Conservation (phyloP, 257 asterid species). For the Solanum bulbocastanum region DNA sequence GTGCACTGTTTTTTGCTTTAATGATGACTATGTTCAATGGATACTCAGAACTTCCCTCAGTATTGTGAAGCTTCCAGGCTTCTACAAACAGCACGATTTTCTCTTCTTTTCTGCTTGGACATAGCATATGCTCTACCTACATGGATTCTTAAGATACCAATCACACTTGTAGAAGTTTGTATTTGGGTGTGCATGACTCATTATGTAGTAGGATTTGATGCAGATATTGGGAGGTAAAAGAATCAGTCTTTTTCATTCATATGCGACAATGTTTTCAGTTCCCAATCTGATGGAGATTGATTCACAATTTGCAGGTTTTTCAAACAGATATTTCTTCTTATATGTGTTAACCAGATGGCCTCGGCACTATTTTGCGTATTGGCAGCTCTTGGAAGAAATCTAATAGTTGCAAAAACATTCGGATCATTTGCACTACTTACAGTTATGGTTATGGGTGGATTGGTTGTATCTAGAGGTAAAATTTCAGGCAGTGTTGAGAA, state of each 20-base stretch:
- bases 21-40: constrained; percentile 32
- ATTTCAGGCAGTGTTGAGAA: neutral
- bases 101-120: constrained; percentile 52
- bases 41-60: constrained; percentile 39
- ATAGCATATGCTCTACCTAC: constrained; percentile 30
- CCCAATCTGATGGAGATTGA: neutral
- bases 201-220: constrained; percentile 36
- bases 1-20: constrained; percentile 32
- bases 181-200: constrained; percentile 27
- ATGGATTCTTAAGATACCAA: constrained; percentile 31
- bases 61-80: constrained; percentile 33
- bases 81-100: constrained; percentile 39
- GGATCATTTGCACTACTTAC: constrained; percentile 1
- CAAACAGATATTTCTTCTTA: neutral
- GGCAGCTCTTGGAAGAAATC: neutral
- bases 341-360: neutral
- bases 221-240: constrained; percentile 23
- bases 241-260: neutral
- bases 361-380: neutral
- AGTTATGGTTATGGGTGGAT: constrained; percentile 5
- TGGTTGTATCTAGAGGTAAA: constrained; percentile 6
- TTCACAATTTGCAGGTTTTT: neutral
- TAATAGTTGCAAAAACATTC: neutral
- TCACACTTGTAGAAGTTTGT: constrained; percentile 22
- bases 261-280: neutral